phyloP scores from a whole-genome alignment of 192 early-diverging fungal species.

The Coemansia sp. region DNA sequence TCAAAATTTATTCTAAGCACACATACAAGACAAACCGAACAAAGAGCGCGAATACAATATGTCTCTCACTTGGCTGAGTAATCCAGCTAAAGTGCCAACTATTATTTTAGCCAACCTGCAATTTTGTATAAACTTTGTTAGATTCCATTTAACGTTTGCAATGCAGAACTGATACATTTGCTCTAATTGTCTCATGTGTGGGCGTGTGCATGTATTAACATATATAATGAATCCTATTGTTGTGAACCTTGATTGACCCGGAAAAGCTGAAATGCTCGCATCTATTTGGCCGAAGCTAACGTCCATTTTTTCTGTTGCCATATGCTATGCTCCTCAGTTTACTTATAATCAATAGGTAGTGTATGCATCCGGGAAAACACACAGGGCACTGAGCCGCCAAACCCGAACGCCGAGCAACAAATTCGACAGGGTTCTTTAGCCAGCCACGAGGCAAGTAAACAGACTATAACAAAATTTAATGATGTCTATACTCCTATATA shows the following conservation, averaged over 20 bases:
- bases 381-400: background rate
- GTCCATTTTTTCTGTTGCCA: background rate
- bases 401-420: background rate
- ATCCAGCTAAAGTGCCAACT: background rate
- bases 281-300: background rate
- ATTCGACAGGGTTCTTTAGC: background rate
- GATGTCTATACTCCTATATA: background rate
- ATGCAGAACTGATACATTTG: too few species aligned
- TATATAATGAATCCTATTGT: too few species aligned
- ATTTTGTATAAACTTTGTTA: too few species aligned
- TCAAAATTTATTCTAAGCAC: background rate
- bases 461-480: background rate
- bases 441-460: constrained; percentile 6
- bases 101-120: too few species aligned
- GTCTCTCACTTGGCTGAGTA: background rate
- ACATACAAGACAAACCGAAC: too few species aligned
- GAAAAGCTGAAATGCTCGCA: too few species aligned
- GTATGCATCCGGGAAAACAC: background rate
- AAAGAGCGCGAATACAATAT: background rate
- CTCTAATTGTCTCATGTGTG: too few species aligned
- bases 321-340: background rate
- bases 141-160: too few species aligned
- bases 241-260: too few species aligned
- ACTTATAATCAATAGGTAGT: background rate
- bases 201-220: too few species aligned